phyloP scores from a whole-genome alignment of 371 early-diverging fungal species.

The Nematocida sp. region DNA sequence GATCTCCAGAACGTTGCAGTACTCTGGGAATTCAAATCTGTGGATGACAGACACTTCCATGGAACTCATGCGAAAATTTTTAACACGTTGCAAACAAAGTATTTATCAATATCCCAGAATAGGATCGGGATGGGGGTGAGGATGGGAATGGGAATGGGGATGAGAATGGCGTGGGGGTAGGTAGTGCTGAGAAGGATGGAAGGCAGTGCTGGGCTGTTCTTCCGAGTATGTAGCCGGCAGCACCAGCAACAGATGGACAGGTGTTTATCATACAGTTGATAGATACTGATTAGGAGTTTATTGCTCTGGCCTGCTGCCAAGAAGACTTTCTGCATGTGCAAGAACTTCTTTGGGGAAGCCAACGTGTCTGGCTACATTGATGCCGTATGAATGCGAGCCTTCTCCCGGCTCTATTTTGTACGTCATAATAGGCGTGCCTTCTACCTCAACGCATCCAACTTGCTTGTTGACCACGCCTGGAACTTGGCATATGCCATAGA shows the following conservation, averaged over 20 bases:
- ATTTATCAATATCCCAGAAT: too few relatives aligned
- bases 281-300: too few relatives aligned
- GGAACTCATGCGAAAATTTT: conserved; percentile 8
- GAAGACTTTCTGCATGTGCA: conserved; percentile 47
- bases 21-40: conserved; percentile 85
- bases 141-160: too few relatives aligned
- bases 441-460: conserved; percentile 29
- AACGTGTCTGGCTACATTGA: conserved; percentile 88
- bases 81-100: neutral
- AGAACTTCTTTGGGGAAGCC: conserved; percentile 72
- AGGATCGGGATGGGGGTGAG: too few relatives aligned
- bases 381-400: conserved; percentile 91
- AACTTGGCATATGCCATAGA: conserved; percentile 66
- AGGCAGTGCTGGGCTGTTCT: too few relatives aligned
- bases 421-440: conserved; percentile 46
- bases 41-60: conserved; percentile 41
- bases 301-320: neutral
- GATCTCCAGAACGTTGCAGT: conserved; percentile 73
- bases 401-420: conserved; percentile 68
- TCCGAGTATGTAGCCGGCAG: too few relatives aligned
- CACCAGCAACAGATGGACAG: neutral
- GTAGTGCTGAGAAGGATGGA: too few relatives aligned
- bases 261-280: too few relatives aligned
- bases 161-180: too few relatives aligned
- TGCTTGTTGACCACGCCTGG: conserved; percentile 67